A percentile compares a stretch with the other conserved stretches of the same genome.
Evolutionary conservation across 2,329 filamentous ascomycete genomes (phyloP).

Genomic region (Colletotrichum chrysophilum): DNA sequence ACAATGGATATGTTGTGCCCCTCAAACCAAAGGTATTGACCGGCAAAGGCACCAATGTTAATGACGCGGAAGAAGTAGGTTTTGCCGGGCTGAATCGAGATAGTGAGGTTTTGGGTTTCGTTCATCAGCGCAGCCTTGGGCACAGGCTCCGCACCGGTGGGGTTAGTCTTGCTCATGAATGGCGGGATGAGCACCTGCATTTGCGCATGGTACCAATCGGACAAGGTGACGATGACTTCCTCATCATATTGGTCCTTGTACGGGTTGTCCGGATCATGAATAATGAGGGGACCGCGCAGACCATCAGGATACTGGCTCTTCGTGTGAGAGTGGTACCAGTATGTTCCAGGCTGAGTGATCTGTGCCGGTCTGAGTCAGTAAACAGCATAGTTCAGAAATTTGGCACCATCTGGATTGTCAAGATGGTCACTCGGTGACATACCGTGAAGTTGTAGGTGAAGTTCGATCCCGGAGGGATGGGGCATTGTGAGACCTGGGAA

Average conservation of each 20-base stretch:
- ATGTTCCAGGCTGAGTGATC: slow-evolving; percentile 67
- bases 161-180: slow-evolving; percentile 61
- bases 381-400: background rate
- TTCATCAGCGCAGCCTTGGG: slow-evolving; percentile 75
- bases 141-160: slow-evolving; percentile 67
- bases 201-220: slow-evolving; percentile 73
- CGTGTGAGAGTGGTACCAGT: slow-evolving; percentile 80
- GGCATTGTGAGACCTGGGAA: slow-evolving; percentile 68
- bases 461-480: slow-evolving; percentile 65
- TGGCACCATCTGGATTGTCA: accelerated
- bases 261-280: slow-evolving; percentile 67
- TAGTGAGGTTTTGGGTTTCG: slow-evolving; percentile 65
- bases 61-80: slow-evolving; percentile 77
- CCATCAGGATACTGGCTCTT: slow-evolving; percentile 75
- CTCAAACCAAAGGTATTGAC: slow-evolving; percentile 71
- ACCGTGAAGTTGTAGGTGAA: slow-evolving; percentile 76
- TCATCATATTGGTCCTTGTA: slow-evolving; percentile 64
- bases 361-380: slow-evolving; percentile 49
- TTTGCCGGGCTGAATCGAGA: slow-evolving; percentile 68
- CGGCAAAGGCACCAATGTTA: slow-evolving; percentile 76
- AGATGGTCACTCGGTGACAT: slow-evolving; percentile 26
- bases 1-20: slow-evolving; percentile 73
- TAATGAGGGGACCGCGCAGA: slow-evolving; percentile 66
- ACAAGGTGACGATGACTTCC: slow-evolving; percentile 68
- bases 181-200: slow-evolving; percentile 49